A percentile compares a stretch with the other conserved stretches of the same genome.
phyloP scores from a whole-genome alignment of 768 basidiomycete genomes.

The Trametes coccinea region DNA sequence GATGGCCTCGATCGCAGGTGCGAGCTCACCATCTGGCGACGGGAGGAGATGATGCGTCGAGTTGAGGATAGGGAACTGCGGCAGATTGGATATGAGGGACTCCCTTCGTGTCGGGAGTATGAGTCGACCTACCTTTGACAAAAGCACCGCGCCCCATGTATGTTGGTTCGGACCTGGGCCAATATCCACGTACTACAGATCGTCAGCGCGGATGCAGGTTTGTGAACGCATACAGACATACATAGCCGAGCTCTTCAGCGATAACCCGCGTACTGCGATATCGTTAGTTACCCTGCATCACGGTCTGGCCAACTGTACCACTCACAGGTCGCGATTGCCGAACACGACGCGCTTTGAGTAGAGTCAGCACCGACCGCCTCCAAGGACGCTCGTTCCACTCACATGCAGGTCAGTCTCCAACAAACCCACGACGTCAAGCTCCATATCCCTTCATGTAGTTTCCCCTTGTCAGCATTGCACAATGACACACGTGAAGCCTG shows the following conservation, averaged over 20 bases:
- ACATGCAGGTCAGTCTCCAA: slow-evolving; percentile 87
- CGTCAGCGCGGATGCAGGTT: not conserved
- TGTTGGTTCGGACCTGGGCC: slow-evolving; percentile 88
- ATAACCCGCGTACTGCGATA: slow-evolving; percentile 66
- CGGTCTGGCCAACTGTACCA: not conserved
- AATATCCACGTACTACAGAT: slow-evolving; percentile 73
- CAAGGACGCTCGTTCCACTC: slow-evolving; percentile 30
- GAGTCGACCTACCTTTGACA: slow-evolving; percentile 62
- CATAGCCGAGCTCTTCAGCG: slow-evolving; percentile 79
- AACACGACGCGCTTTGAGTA: slow-evolving; percentile 60
- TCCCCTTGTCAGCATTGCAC: not conserved
- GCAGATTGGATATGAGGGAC: not conserved
- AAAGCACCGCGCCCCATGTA: slow-evolving; percentile 84
- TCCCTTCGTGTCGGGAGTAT: not conserved
- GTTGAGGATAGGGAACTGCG: slow-evolving; percentile 83
- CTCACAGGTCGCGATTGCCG: slow-evolving; percentile 83
- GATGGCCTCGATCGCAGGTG: slow-evolving; percentile 86
- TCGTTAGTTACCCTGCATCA: not conserved
- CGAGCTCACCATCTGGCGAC: slow-evolving; percentile 83
- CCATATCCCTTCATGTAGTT: slow-evolving; percentile 59
- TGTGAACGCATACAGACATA: slow-evolving; percentile 38
- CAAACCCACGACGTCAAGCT: slow-evolving; percentile 83
- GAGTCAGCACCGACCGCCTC: not conserved
- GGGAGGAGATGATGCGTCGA: slow-evolving; percentile 86
- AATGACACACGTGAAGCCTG: too few relatives aligned